phyloP scores from a whole-genome alignment of 768 basidiomycete genomes.

The Macrolepiota fuliginosa region DNA sequence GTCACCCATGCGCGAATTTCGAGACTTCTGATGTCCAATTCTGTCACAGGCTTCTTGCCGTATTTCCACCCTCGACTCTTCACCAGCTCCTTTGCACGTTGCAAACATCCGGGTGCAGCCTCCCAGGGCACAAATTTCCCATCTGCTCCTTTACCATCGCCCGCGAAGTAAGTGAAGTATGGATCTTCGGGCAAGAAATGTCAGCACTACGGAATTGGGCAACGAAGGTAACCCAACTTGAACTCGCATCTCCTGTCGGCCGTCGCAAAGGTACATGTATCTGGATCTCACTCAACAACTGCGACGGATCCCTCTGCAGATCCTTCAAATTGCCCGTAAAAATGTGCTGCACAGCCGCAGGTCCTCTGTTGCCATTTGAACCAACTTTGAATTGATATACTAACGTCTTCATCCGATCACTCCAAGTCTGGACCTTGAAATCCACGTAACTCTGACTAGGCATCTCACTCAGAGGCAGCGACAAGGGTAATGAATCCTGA shows the following conservation, averaged over 20 bases:
- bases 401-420: constrained; percentile 33
- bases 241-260: constrained; percentile 25
- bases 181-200: constrained; percentile 21
- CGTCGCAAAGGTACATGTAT: constrained; percentile 27
- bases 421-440: constrained; percentile 20
- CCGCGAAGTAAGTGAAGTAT: constrained; percentile 24
- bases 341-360: constrained; percentile 35
- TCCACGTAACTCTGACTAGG: constrained; percentile 18
- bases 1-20: constrained; percentile 40
- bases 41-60: constrained; percentile 25
- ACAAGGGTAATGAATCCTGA: constrained; percentile 28
- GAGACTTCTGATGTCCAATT: constrained; percentile 31
- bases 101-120: constrained; percentile 23
- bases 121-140: constrained; percentile 9
- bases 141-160: constrained; percentile 9
- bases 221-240: constrained; percentile 8
- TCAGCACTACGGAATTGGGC: background rate
- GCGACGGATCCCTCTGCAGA: constrained; percentile 37
- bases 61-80: constrained; percentile 29
- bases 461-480: constrained; percentile 29
- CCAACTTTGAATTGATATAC: constrained; percentile 23
- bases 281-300: constrained; percentile 39
- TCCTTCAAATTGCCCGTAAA: constrained; percentile 45
- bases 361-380: background rate
- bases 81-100: constrained; percentile 28